Evolutionary conservation across 2,329 filamentous ascomycete genomes (phyloP), one percentile per base, ranked within the genome.

Genomic region (Colletotrichum kahawae): DNA sequence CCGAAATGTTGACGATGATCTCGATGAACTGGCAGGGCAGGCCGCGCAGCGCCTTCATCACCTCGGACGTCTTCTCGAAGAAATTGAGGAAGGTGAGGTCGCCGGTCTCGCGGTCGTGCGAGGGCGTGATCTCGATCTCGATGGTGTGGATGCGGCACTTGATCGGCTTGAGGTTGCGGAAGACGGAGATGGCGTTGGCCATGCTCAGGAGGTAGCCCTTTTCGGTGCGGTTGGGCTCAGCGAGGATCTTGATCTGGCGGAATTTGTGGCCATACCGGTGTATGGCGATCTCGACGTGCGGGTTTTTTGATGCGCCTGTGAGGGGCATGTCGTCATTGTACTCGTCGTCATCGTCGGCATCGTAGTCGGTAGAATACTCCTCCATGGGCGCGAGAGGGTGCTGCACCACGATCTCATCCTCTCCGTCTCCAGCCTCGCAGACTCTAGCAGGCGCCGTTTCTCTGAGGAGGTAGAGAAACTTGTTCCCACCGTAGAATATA

Each of bases 401-500:
- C 13, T 75, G 70, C 34, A 59, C 70, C 48, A 48, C 54, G 59
- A 75, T 77, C n/a, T 71, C 63, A 13, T 75, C 70, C 33, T 81
- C 77, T 51, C 43, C 43, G 1, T 51, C 43, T 7, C 79, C 66
- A 8, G 57, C 14, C 72, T 12, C 81, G 66, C 14, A 70, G 64
- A 7, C 71, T 36, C 54, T 38, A 51, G 38, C 69, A n/a, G 2
- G 78, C 79, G 9, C 71, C 71, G 74, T 90, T 87, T 75, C 72
- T 2, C 88, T 84, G 14, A 90, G 79, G 9, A 83, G 80, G 75
- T 90, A 90, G 2, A 82, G 76, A 74, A 90, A 90, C 0, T 67
- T 82, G 65, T 90, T 90, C 33, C 85, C 81, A 4, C 87, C 85
- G 71, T 88, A 91, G 1, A 91, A 81, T 6, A 90, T 79, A 2